A percentile compares a stretch with the other conserved stretches of the same genome.
These are phyloP conservation scores for Ceratocystis harringtonii DNA, from an alignment of 2,329 filamentous ascomycete species.

Conservation along the genomic window DNA sequence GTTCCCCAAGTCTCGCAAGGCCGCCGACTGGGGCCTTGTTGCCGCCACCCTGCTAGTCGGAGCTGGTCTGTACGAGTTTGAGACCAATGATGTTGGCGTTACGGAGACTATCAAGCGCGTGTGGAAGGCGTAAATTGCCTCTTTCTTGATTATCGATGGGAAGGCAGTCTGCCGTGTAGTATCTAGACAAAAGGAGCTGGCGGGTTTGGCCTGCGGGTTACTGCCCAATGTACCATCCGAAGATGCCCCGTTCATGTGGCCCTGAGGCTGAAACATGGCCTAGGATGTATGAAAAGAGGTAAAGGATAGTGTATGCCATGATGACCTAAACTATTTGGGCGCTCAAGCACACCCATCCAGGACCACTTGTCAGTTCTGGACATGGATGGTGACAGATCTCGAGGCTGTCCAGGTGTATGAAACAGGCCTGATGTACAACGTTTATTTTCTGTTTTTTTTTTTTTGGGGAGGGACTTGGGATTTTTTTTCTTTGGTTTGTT, in stretches of 20 bases:
- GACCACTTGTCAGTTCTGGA: neutral
- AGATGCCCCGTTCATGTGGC: neutral
- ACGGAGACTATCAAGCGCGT: constrained; percentile 79
- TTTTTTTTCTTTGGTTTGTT: constrained; percentile 8
- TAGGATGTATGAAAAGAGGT: neutral
- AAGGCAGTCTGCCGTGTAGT: neutral
- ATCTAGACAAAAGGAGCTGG: neutral
- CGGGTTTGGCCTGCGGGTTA: neutral
- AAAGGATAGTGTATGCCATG: neutral
- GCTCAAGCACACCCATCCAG: neutral
- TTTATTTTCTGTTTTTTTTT: constrained; percentile 1
- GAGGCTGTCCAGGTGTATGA: neutral
- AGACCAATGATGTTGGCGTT: constrained; percentile 94
- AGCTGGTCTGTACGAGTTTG: constrained; percentile 90
- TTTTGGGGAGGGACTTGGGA: neutral
- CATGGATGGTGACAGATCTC: neutral
- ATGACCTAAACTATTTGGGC: neutral
- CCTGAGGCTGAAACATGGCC: neutral
- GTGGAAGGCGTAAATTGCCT: constrained; percentile 56
- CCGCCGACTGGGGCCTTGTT: constrained; percentile 67
- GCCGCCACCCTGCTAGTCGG: constrained; percentile 64
- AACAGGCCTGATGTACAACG: neutral
- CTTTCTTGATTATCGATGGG: neutral
- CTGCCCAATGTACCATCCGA: neutral
- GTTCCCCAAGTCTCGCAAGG: constrained; percentile 50